phyloP scores from a whole-genome alignment of 108 stramenopile genomes.

The Nitzschia sp. region DNA sequence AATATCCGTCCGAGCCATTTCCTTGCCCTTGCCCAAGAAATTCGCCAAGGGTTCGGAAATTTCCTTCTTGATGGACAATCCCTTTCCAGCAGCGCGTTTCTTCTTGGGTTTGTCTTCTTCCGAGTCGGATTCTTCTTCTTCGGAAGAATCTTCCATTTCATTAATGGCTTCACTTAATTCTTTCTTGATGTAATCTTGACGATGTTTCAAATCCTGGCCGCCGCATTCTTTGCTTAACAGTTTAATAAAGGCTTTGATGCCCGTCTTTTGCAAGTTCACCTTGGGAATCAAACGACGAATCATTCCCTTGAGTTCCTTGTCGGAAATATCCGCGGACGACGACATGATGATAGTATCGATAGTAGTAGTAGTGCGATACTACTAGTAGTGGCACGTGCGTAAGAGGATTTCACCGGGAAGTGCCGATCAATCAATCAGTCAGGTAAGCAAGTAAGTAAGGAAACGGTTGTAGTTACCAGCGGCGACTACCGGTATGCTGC shows the following conservation, averaged over 20 bases:
- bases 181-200: slow-evolving; percentile 67
- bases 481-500: neutral
- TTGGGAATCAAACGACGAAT: slow-evolving; percentile 63
- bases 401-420: too few relatives aligned
- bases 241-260: slow-evolving; percentile 74
- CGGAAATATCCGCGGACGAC: slow-evolving; percentile 14
- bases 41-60: slow-evolving; percentile 57
- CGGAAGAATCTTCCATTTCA: slow-evolving; percentile 33
- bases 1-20: slow-evolving; percentile 77
- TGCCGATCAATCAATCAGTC: too few relatives aligned
- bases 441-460: too few relatives aligned
- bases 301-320: slow-evolving; percentile 22
- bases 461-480: neutral
- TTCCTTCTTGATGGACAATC: slow-evolving; percentile 60
- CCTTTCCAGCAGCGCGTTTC: slow-evolving; percentile 21
- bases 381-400: too few relatives aligned
- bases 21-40: slow-evolving; percentile 56
- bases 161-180: slow-evolving; percentile 67
- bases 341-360: neutral
- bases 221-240: slow-evolving; percentile 61
- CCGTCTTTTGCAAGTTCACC: slow-evolving; percentile 74
- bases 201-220: slow-evolving; percentile 52
- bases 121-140: slow-evolving; percentile 27
- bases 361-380: slow-evolving; percentile 1
- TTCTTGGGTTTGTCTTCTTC: slow-evolving; percentile 8